A percentile compares a stretch with the other conserved stretches of the same genome.
Evolutionary conservation across 495 filamentous ascomycete species (phyloP).

Genomic region (Poronia punctata): DNA sequence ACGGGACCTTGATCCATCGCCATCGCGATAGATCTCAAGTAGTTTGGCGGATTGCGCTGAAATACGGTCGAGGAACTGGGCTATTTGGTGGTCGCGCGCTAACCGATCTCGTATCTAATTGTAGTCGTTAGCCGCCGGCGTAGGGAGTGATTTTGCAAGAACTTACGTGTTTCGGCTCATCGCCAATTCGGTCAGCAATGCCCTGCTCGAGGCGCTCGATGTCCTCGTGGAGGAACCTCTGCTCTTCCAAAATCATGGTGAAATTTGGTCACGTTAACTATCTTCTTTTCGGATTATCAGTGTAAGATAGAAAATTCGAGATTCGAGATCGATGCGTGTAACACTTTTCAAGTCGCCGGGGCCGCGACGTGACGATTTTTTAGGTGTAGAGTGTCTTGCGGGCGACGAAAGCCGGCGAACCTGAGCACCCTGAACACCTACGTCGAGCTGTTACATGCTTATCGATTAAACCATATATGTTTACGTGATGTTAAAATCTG

Average conservation of each 20-base stretch:
- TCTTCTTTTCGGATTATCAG: too few species aligned
- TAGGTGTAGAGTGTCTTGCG: too few species aligned
- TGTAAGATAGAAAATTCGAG: too few species aligned
- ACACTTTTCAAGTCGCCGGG: too few species aligned
- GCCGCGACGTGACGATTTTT: too few species aligned
- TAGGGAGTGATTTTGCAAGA: not conserved
- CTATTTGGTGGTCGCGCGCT: slow-evolving; percentile 82
- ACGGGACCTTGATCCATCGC: slow-evolving; percentile 57
- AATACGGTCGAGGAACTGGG: slow-evolving; percentile 78
- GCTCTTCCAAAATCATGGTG: slow-evolving; percentile 82
- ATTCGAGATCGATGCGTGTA: too few species aligned
- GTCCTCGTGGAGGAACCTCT: slow-evolving; percentile 90
- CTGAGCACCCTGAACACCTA: too few species aligned
- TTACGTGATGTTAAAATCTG: too few species aligned
- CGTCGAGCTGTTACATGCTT: too few species aligned
- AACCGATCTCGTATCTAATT: slow-evolving; percentile 74
- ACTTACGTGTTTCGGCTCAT: slow-evolving; percentile 82
- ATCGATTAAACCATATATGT: too few species aligned
- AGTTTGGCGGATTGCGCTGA: slow-evolving; percentile 76
- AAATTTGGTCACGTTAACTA: not conserved
- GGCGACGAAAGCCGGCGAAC: too few species aligned
- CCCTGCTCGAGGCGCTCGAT: slow-evolving; percentile 91
- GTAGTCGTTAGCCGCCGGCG: slow-evolving; percentile 1
- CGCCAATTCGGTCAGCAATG: slow-evolving; percentile 77
- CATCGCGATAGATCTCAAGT: slow-evolving; percentile 78